Base-by-base conservation (phyloP, 2,329 filamentous ascomycete species). In the Cladobotryum protrusum region DNA sequence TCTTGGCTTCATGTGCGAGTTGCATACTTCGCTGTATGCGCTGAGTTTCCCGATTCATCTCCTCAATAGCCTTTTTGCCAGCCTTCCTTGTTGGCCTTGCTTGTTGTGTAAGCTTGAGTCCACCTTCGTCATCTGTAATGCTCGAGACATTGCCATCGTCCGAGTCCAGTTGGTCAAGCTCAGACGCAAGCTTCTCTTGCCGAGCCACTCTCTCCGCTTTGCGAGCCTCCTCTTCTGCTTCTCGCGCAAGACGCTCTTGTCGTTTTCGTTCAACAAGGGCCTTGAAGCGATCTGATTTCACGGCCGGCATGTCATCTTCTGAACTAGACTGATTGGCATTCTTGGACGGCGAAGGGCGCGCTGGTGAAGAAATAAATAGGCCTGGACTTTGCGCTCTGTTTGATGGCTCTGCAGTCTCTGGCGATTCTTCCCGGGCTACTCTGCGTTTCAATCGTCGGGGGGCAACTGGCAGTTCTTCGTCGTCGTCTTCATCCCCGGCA, bases 41-140 rank as follows among this genome's bases (percentile, higher is more conserved):
- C 71, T 99, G 93, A 1, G 92, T 96, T 68, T 99, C 93, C 51
- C 89, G 82, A 59, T 87, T 86, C 86, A 99, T 96, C 58, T 97
- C 92, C 63, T 96, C 89, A 39, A 96, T 66, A 0, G 93, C 93
- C 69, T 90, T 96, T 72, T 92, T 97, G 72, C 91, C 92, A 0
- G 93, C 91, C 64, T 93, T 95, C 12, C 93, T 81, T 9, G 81
- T 78, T 5, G 89, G 85, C 4, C 85, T 82, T 20, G 78, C 75
- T 36, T 79, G 73, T 61, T 91, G 87, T 0, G 86, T 87, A 41
- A 93, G 71, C 54, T 74, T 81, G 40, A 74, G 75, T n/a, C 77
- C 84, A 37, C 73, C 79, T 20, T 82, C 82, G 33, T 82, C 82
- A 52, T 86, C 82, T 2, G 74, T 77, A 45, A 81, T 75, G 51